Percentiles rank a stretch among this genome's conserved stretches.
Conservation (phyloP, 1,139 yeast species). For the Yamadazyma sp. region DNA sequence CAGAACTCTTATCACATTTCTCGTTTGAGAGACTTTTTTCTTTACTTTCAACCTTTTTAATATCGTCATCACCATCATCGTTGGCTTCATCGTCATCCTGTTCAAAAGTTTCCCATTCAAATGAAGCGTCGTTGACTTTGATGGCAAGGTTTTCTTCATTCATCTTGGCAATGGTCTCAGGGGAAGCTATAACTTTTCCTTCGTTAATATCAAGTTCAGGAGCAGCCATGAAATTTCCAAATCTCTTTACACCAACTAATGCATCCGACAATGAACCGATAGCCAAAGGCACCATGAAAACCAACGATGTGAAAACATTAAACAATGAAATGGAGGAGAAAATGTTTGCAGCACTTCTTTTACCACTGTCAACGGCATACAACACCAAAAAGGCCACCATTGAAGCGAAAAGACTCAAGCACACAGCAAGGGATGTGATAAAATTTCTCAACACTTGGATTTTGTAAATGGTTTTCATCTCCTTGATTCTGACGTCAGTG, state of each 20-base stretch:
- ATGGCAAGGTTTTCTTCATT: constrained; percentile 26
- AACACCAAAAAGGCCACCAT: constrained; percentile 71
- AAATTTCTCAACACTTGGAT: constrained; percentile 60
- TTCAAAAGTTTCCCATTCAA: constrained; percentile 44
- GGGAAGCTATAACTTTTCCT: constrained; percentile 11
- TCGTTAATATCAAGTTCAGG: constrained; percentile 32
- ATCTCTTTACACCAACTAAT: constrained; percentile 58
- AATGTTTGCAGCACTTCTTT: constrained; percentile 62
- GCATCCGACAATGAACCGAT: constrained; percentile 71
- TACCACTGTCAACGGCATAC: constrained; percentile 43
- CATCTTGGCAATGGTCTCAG: constrained; percentile 14
- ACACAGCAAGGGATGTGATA: constrained; percentile 53
- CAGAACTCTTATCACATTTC: constrained; percentile 1
- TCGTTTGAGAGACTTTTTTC: neutral
- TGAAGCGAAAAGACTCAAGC: constrained; percentile 66
- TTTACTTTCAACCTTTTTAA: constrained; percentile 1
- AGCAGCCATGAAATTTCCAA: constrained; percentile 51
- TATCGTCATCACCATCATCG: constrained; percentile 7
- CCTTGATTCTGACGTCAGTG: constrained; percentile 46
- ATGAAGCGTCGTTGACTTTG: constrained; percentile 25
- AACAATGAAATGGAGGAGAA: constrained; percentile 82
- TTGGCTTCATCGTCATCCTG: constrained; percentile 18
- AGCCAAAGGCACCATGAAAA: constrained; percentile 71
- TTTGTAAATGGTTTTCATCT: constrained; percentile 46
- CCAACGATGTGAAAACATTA: constrained; percentile 52